phyloP scores from a whole-genome alignment of 176 grass and related monocot species.

The Oryza australiensis region DNA sequence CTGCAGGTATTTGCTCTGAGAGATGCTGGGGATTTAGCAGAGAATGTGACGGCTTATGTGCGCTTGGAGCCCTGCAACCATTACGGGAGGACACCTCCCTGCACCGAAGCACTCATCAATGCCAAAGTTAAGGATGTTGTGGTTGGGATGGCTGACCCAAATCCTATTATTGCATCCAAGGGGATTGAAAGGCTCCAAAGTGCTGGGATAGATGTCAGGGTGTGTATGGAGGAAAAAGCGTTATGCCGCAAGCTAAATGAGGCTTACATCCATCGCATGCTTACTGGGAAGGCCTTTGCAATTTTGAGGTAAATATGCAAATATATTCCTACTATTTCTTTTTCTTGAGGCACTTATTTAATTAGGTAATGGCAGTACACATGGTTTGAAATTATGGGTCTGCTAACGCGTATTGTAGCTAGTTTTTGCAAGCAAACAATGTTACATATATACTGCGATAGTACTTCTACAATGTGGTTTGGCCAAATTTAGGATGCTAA shows the following conservation, averaged over 20 bases:
- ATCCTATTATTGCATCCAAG: slow-evolving; percentile 84
- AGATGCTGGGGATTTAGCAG: slow-evolving; percentile 72
- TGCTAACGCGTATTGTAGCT: neutral
- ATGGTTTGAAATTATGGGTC: no score
- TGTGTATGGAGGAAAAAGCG: slow-evolving; percentile 60
- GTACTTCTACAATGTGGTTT: neutral
- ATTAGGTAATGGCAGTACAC: neutral
- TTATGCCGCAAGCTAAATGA: slow-evolving; percentile 77
- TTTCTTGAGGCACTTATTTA: neutral
- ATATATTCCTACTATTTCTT: neutral
- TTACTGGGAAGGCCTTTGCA: slow-evolving; percentile 72
- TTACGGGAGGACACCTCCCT: slow-evolving; percentile 81
- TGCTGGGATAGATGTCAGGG: slow-evolving; percentile 62
- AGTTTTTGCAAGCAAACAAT: neutral
- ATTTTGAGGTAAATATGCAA: slow-evolving; percentile 64
- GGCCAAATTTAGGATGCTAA: neutral
- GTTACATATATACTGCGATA: no score
- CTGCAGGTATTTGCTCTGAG: slow-evolving; percentile 81
- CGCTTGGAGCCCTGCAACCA: slow-evolving; percentile 92
- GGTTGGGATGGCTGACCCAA: slow-evolving; percentile 45
- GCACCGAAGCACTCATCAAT: slow-evolving; percentile 69
- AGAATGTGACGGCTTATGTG: slow-evolving; percentile 78
- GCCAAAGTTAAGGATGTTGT: slow-evolving; percentile 61
- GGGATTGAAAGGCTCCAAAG: slow-evolving; percentile 78
- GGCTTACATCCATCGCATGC: slow-evolving; percentile 76